Evolutionary conservation across 164 flowering plant species (phyloP), one percentile per base, ranked within the genome.

Genomic region (Liriodendron chinense): DNA sequence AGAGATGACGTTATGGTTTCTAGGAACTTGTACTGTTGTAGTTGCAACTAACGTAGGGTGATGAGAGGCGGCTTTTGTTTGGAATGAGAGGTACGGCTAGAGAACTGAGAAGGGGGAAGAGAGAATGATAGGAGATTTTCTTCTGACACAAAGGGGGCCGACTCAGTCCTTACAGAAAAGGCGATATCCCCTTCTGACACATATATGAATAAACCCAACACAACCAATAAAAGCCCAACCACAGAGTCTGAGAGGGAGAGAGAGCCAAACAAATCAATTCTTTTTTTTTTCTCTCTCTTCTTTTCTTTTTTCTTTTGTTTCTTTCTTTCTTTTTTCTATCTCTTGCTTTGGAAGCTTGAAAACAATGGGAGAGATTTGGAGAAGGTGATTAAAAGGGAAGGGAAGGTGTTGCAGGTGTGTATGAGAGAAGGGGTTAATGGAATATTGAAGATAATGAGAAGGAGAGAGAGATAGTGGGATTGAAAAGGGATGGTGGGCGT

Each of bases 131-230:
- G 21, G 9, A 78, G 87, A 80, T 80, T 80, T 83, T 63, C 76
- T 83, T 84, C 85, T 84, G 90, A 86, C 88, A 87, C 82, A 83
- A 71, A 79, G 85, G 87, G 84, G n/a, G 75, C 61, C 70, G 64
- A 56, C 16, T 76, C 78, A 74, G 77, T 34, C 43, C 43, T 72
- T 56, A 75, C 81, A 78, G 82, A 84, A 82, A 80, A 71, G 77
- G 80, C 47, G 57, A 71, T 76, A 65, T 66, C 50, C 70, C 57
- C 21, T 53, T 80, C 86, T 84, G 86, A 83, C 87, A 82, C 82
- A 78, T n/a, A 26, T 24, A 79, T 63, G 43, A 34, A 34, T 34
- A 34, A 34, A 34, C 43, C 43, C 20, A 23, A 72, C 73, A 7
- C 47, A 53, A 57, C 69, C 6, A 21, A 50, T 24, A 63, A 76